Evolutionary conservation across 345 rosid species (phyloP).

Genomic region (Durio zibethinus): DNA sequence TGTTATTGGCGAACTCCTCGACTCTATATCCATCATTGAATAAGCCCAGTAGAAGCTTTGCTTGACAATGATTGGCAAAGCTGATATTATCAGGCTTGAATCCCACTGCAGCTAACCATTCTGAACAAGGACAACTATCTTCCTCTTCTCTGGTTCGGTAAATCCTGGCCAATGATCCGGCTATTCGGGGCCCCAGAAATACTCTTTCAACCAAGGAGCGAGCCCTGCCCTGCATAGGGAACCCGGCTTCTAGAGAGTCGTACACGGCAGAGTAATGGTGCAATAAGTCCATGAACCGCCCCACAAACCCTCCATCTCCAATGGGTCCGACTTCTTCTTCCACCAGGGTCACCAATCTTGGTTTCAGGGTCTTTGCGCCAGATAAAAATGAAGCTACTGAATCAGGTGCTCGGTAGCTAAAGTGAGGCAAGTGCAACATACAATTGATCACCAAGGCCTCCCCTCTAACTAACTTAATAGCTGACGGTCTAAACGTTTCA

Average conservation of each 20-base stretch:
- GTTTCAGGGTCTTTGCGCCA: constrained; percentile 50
- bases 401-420: constrained; percentile 46
- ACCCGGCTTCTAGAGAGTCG: constrained; percentile 76
- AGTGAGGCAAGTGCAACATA: constrained; percentile 77
- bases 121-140: constrained; percentile 44
- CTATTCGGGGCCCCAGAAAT: constrained; percentile 63
- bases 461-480: constrained; percentile 61
- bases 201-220: constrained; percentile 67
- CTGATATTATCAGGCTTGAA: constrained; percentile 42
- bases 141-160: constrained; percentile 28
- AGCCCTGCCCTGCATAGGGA: constrained; percentile 58
- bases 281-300: constrained; percentile 71
- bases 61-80: constrained; percentile 79
- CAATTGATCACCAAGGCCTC: constrained; percentile 76
- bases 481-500: constrained; percentile 46
- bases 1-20: constrained; percentile 60
- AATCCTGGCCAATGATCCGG: constrained; percentile 55
- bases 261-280: constrained; percentile 86
- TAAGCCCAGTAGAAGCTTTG: constrained; percentile 71
- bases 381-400: constrained; percentile 62
- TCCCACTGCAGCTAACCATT: constrained; percentile 52
- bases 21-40: constrained; percentile 78
- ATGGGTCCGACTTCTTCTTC: constrained; percentile 65
- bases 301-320: constrained; percentile 53
- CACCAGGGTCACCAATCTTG: constrained; percentile 55